Percentiles rank a stretch among this genome's conserved stretches.
Conservation (phyloP, 371 early-diverging fungal species). For the Rozella allomycis region DNA sequence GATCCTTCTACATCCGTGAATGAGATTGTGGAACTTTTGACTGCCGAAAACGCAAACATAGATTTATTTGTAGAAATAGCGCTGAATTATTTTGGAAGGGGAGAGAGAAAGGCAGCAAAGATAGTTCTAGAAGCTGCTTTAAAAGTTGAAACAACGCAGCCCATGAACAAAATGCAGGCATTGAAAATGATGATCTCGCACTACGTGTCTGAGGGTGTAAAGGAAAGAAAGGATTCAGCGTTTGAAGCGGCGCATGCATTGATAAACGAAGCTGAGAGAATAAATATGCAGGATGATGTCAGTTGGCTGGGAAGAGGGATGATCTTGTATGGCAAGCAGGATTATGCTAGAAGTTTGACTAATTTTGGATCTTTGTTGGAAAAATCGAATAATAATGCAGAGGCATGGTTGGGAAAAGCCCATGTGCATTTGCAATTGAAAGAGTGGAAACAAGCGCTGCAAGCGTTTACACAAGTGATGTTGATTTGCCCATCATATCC, state of each 20-base stretch:
- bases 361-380: too few species aligned
- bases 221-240: constrained; percentile 14
- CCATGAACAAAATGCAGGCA: constrained; percentile 7
- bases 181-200: constrained; percentile 6
- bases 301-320: constrained; percentile 44
- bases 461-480: too few species aligned
- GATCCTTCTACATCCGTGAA: constrained; percentile 40
- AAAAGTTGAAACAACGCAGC: background rate
- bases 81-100: constrained; percentile 18
- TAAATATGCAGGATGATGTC: constrained; percentile 40
- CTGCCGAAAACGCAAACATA: constrained; percentile 41
- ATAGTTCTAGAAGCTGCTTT: constrained; percentile 1
- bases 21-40: constrained; percentile 53
- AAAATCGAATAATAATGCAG: too few species aligned
- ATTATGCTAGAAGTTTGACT: too few species aligned
- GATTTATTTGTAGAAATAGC: constrained; percentile 53
- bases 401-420: too few species aligned
- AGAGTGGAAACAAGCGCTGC: too few species aligned
- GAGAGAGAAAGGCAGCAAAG: constrained; percentile 3
- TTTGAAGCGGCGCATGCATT: constrained; percentile 40
- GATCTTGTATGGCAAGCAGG: too few species aligned
- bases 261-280: constrained; percentile 42
- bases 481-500: too few species aligned
- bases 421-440: too few species aligned
- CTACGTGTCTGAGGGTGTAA: constrained; percentile 1